Conservation (phyloP, 805 yeast genomes). For the Deakozyma indianensis region DNA sequence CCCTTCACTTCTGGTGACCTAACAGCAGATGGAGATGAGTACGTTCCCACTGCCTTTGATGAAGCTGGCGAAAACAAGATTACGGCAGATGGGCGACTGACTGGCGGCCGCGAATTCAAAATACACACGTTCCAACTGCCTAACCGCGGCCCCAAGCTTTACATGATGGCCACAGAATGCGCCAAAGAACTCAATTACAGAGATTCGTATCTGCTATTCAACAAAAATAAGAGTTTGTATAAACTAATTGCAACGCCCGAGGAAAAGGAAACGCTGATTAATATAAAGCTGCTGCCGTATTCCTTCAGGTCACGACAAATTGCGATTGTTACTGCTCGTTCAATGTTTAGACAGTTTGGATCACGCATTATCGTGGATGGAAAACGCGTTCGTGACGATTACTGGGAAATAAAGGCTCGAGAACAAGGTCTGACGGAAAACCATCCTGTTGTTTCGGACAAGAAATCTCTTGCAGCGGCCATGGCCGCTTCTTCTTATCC, state of each 20-base stretch:
- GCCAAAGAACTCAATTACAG: conserved; percentile 30
- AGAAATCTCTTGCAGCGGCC: conserved; percentile 5
- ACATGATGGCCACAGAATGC: conserved; percentile 27
- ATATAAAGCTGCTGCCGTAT: conserved; percentile 17
- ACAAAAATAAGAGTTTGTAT: conserved; percentile 24
- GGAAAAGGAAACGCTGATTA: conserved; percentile 26
- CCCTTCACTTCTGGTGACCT: conserved; percentile 5
- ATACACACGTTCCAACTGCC: conserved; percentile 29
- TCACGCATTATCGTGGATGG: conserved; percentile 35
- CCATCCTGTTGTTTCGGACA: conserved; percentile 27
- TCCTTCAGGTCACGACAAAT: conserved; percentile 20
- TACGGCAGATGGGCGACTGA: conserved; percentile 24
- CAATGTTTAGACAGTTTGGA: conserved; percentile 36
- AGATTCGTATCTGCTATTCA: conserved; percentile 40
- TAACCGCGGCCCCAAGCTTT: conserved; percentile 23
- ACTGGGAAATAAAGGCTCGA: conserved; percentile 34
- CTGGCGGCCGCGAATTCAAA: conserved; percentile 26
- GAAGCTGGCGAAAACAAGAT: conserved; percentile 33
- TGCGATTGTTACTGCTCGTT: conserved; percentile 28
- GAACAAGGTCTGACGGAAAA: conserved; percentile 30
- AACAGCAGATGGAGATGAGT: conserved; percentile 20
- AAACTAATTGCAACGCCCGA: conserved; percentile 24
- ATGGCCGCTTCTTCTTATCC: conserved; percentile 2
- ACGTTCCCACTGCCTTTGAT: conserved; percentile 20
- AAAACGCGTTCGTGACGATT: conserved; percentile 36